These are phyloP conservation scores for Paecilomyces sp. DNA, from an alignment of 2,329 filamentous ascomycete species.

Conservation along the genomic window DNA sequence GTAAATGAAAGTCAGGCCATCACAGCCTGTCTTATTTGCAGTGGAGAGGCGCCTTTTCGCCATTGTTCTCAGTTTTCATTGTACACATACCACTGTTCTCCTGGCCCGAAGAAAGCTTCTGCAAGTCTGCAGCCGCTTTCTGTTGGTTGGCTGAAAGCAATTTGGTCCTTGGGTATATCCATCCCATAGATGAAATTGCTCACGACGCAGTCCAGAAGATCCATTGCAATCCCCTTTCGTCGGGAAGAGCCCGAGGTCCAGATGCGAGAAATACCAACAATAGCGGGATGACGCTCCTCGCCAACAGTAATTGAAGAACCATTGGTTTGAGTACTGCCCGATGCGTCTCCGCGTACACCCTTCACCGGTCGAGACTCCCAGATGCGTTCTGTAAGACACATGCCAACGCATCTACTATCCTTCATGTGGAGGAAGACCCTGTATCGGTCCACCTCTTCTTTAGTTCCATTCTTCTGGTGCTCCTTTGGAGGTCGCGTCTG, in stretches of 20 bases:
- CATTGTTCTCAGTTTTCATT: constrained; percentile 30
- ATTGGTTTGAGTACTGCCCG: constrained; percentile 9
- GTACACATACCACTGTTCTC: constrained; percentile 55
- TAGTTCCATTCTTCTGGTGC: constrained; percentile 21
- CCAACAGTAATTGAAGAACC: constrained; percentile 41
- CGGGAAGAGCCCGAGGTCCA: constrained; percentile 56
- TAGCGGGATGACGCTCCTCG: constrained; percentile 37
- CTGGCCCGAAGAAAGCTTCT: constrained; percentile 49
- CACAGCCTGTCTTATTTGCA: background rate
- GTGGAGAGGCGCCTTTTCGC: background rate
- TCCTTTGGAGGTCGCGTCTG: constrained; percentile 35
- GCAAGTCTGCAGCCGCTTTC: constrained; percentile 53
- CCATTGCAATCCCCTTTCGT: constrained; percentile 50
- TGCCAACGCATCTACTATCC: constrained; percentile 54
- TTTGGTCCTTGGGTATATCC: constrained; percentile 46
- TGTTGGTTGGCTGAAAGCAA: constrained; percentile 62
- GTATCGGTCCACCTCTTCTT: constrained; percentile 43
- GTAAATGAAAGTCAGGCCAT: background rate
- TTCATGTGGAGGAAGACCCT: constrained; percentile 57
- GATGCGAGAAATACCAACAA: constrained; percentile 58
- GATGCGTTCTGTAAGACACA: constrained; percentile 57
- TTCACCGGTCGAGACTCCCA: constrained; percentile 48
- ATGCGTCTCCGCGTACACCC: constrained; percentile 13
- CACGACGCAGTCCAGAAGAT: constrained; percentile 50
- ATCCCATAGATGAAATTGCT: constrained; percentile 50